Percentiles rank a stretch among this genome's conserved stretches.
phyloP scores from a whole-genome alignment of 1,284 basidiomycete genomes.

The Wolfiporia cocos region DNA sequence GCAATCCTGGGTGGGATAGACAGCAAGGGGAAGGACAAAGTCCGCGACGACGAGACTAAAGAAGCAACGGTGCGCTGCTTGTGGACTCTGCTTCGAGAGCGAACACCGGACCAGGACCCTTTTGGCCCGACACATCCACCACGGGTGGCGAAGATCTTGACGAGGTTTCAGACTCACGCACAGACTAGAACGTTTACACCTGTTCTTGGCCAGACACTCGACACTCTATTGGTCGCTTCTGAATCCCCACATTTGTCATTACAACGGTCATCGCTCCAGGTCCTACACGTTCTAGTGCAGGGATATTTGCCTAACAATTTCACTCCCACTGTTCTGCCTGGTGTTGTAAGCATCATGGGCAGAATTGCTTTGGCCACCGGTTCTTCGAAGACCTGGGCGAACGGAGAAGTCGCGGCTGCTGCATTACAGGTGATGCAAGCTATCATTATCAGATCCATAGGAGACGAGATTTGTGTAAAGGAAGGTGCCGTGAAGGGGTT shows the following conservation, averaged over 20 bases:
- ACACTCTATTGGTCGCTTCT: slow-evolving; percentile 56
- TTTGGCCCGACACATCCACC: slow-evolving; percentile 20
- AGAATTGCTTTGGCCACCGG: slow-evolving; percentile 53
- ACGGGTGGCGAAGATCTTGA: slow-evolving; percentile 27
- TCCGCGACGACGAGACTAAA: slow-evolving; percentile 74
- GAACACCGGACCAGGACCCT: slow-evolving; percentile 33
- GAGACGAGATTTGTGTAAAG: slow-evolving; percentile 58
- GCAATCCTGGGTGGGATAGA: slow-evolving; percentile 61
- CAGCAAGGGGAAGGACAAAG: slow-evolving; percentile 52
- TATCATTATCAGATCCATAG: slow-evolving; percentile 50
- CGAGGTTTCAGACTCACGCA: slow-evolving; percentile 40
- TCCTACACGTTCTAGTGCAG: slow-evolving; percentile 49
- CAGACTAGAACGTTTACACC: slow-evolving; percentile 55
- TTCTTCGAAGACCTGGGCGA: slow-evolving; percentile 52
- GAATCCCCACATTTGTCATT: slow-evolving; percentile 53
- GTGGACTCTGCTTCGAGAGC: slow-evolving; percentile 46
- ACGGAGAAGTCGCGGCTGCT: slow-evolving; percentile 56
- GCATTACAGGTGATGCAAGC: slow-evolving; percentile 53
- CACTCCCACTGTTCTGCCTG: slow-evolving; percentile 73
- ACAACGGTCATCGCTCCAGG: slow-evolving; percentile 59
- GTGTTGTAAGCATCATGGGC: slow-evolving; percentile 70
- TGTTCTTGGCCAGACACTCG: slow-evolving; percentile 78
- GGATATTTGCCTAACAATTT: slow-evolving; percentile 61
- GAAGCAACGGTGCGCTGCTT: slow-evolving; percentile 56
- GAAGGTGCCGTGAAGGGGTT: slow-evolving; percentile 52